Evolutionary conservation across 2,329 filamentous ascomycete genomes (phyloP).

Genomic region (Kalmusia sp.): DNA sequence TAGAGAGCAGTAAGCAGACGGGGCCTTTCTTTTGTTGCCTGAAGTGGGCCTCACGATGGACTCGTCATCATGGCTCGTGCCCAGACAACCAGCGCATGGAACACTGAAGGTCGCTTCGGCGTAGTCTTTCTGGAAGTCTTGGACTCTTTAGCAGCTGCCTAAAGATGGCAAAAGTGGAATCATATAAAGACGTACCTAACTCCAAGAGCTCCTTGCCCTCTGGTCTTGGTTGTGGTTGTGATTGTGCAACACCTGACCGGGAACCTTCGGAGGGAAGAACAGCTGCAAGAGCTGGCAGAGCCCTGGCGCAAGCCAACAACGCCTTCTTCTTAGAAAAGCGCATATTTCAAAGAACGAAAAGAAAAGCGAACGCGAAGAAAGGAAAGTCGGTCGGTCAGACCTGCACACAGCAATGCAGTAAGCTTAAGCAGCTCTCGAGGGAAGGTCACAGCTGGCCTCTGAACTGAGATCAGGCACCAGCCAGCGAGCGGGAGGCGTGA

Average conservation of each 20-base stretch:
- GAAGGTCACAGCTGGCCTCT: slow-evolving; percentile 27
- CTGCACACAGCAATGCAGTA: slow-evolving; percentile 24
- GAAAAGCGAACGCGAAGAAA: slow-evolving; percentile 18
- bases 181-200: slow-evolving; percentile 39
- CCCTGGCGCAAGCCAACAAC: slow-evolving; percentile 38
- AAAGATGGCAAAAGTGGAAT: slow-evolving; percentile 29
- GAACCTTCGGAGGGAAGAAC: slow-evolving; percentile 28
- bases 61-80: slow-evolving; percentile 50
- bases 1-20: slow-evolving; percentile 39
- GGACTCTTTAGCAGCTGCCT: slow-evolving; percentile 41
- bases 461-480: slow-evolving; percentile 41
- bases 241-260: slow-evolving; percentile 19
- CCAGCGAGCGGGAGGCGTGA: slow-evolving; percentile 20
- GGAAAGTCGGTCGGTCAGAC: slow-evolving; percentile 16
- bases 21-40: slow-evolving; percentile 36
- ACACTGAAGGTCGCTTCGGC: slow-evolving; percentile 52
- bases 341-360: slow-evolving; percentile 27
- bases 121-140: slow-evolving; percentile 43
- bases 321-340: slow-evolving; percentile 41
- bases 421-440: slow-evolving; percentile 14
- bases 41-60: slow-evolving; percentile 48
- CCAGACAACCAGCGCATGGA: slow-evolving; percentile 52
- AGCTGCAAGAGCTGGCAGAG: slow-evolving; percentile 35
- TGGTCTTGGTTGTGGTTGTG: too few species aligned
- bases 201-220: slow-evolving; percentile 30